phyloP scores from a whole-genome alignment of 306 rosid species.

The Rubus parviflorus region DNA sequence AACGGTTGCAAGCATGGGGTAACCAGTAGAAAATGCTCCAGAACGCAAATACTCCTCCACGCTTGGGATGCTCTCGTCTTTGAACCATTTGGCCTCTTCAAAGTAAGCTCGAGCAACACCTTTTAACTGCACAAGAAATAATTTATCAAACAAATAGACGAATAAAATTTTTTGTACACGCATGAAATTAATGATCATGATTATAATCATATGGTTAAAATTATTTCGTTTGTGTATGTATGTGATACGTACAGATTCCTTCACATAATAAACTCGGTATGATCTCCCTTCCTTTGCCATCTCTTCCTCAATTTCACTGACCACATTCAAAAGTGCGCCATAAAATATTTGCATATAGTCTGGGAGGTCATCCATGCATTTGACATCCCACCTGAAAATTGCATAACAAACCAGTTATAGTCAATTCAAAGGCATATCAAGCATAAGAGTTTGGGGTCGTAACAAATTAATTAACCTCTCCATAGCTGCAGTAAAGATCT shows the following conservation, averaged over 20 bases:
- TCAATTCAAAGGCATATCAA: not conserved
- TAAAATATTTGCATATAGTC: conserved; percentile 21
- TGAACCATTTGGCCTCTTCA: conserved; percentile 46
- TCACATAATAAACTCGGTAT: conserved; percentile 12
- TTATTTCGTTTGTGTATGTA: not conserved
- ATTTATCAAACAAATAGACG: no score
- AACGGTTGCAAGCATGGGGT: not conserved
- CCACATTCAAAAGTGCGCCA: conserved; percentile 7
- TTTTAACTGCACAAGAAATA: conserved; percentile 24
- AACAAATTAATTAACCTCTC: conserved; percentile 27
- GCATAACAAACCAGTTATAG: not conserved
- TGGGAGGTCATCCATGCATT: conserved; percentile 19
- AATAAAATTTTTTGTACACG: no score
- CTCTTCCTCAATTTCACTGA: conserved; percentile 27
- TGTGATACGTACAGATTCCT: conserved; percentile 16
- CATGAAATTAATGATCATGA: not conserved
- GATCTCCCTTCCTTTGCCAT: conserved; percentile 19
- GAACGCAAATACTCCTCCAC: conserved; percentile 33
- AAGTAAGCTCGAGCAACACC: conserved; percentile 24
- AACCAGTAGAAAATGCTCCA: conserved; percentile 4
- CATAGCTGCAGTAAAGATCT: conserved; percentile 37
- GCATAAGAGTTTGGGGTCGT: not conserved
- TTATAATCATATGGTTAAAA: not conserved
- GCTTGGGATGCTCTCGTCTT: conserved; percentile 30
- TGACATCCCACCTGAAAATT: conserved; percentile 28